Base-by-base conservation (phyloP, 345 rosid species). In the Eucalyptus erythrocorys region DNA sequence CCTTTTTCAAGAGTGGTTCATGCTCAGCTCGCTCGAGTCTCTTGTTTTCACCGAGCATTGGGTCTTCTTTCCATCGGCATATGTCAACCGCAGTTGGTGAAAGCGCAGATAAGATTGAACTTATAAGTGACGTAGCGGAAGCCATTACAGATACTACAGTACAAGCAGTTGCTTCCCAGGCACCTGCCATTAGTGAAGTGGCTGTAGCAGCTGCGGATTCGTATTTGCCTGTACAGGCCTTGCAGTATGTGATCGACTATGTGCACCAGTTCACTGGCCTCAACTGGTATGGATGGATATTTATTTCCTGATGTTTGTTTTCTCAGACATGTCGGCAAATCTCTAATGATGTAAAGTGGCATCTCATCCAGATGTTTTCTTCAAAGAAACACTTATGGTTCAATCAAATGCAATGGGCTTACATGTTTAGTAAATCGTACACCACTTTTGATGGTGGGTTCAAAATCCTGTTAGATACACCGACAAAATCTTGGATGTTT, bases 151-250 rank as follows among this genome's bases (percentile, higher is more conserved):
- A 94, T n/a, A 85, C 94, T 13, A 87, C 96, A 10, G 87, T 91
- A 48, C 94, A 94, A 80, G 94, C 92, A 79, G 93, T 89, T 68
- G 91, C 93, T 71, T 87, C 95, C 64, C 96, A 93, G 91, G 92
- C 91, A 48, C 93, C 94, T 80, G 92, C 94, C 14, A 93, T 90
- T 43, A 96, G 91, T 89, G 98, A 96, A 91, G 99, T 96, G 88
- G 92, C 99, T 37, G 24, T 92, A 88, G 98, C 98, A 37, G 96
- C 98, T 91, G 93, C 92, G 11, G 99, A 95, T 91, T 94, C 95
- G 68, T 95, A 91, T 92, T 91, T 91, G 13, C 97, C 97, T n/a
- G 92, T 96, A 7, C 93, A 92, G 24, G 92, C 91, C 30, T 94
- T 96, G 93, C 99, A 96, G 93, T 91, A 96, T 89, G 79, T 94